Evolutionary conservation across 2,329 filamentous ascomycete genomes (phyloP).

Genomic region (Colletotrichum camelliae): DNA sequence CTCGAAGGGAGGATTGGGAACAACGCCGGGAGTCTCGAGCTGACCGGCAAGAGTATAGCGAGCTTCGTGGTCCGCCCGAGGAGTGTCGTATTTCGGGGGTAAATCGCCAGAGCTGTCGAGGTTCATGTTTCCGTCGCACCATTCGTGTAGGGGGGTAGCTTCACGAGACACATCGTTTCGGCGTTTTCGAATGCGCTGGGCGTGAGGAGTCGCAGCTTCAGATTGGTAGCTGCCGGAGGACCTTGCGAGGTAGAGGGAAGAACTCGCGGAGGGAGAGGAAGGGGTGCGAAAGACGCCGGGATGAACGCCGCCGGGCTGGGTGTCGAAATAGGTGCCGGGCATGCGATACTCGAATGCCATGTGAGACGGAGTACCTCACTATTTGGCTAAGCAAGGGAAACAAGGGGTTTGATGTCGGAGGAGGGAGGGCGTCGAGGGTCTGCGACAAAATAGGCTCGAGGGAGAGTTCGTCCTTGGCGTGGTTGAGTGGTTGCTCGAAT

Average conservation of each 20-base stretch:
- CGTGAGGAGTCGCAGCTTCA: conserved; percentile 33
- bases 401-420: not conserved
- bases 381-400: not conserved
- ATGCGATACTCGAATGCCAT: conserved; percentile 39
- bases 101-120: conserved; percentile 31
- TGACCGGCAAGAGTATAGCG: conserved; percentile 60
- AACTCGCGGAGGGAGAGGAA: conserved; percentile 32
- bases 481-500: not conserved
- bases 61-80: conserved; percentile 17
- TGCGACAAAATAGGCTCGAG: not conserved
- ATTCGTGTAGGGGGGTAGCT: conserved; percentile 37
- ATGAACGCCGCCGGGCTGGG: conserved; percentile 39
- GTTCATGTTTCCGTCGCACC: conserved; percentile 31
- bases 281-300: conserved; percentile 54
- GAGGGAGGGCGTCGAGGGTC: not conserved
- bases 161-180: conserved; percentile 30
- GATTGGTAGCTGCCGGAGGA: conserved; percentile 46
- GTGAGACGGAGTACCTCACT: not conserved
- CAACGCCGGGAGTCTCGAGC: conserved; percentile 52
- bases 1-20: conserved; percentile 29
- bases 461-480: not conserved
- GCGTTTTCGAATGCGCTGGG: conserved; percentile 54
- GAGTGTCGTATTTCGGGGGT: not conserved
- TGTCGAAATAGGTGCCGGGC: conserved; percentile 39
- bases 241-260: conserved; percentile 34